Base-by-base conservation (phyloP, 768 basidiomycete genomes). In the Boletus pseudo-olivaceus region DNA sequence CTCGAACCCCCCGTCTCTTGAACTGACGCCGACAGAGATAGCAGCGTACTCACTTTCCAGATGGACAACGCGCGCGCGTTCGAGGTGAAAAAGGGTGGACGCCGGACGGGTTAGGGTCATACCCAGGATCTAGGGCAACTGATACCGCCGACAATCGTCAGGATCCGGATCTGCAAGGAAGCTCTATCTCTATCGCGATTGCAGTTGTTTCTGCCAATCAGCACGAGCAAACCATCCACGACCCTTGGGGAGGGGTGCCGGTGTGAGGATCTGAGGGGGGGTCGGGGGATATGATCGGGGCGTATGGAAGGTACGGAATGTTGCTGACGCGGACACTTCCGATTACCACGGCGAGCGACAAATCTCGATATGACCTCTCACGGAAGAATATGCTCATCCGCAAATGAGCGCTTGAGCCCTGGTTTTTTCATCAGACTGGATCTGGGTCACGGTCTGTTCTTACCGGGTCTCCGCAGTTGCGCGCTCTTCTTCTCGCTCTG, bases 81-180 rank as follows among this genome's bases (percentile, higher is more conserved):
- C 35, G 45, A 51, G 43, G 32, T 32, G 34, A n/a, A 20, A 37
- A 46, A 39, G 43, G 20, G 23, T 40, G 19, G 49, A 51, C n/a
- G 26, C 14, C 42, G 46, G 53, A 44, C 19, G 35, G 47, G 49
- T 17, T 35, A 62, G 60, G 60, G 54, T 59, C 40, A 11, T 40
- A 30, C 65, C 65, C 62, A 67, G 64, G 64, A 53, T 47, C 42
- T 53, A 67, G 64, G 64, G 64, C 11, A 53, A 34, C 27, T 26
- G 57, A 34, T 47, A 52, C 55, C 38, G 42, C 54, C 57, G 66
- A 68, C 54, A 66, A 66, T 67, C 65, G 66, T 64, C 58, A 54
- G 63, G 49, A 57, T 42, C 35, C 63, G 59, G 65, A 68, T 68
- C 66, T 63, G 55, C 58, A 54, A 51, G 47, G 65, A 67, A 64